phyloP scores from a whole-genome alignment of 805 yeast species.

The Yamadazyma nakazawae region DNA sequence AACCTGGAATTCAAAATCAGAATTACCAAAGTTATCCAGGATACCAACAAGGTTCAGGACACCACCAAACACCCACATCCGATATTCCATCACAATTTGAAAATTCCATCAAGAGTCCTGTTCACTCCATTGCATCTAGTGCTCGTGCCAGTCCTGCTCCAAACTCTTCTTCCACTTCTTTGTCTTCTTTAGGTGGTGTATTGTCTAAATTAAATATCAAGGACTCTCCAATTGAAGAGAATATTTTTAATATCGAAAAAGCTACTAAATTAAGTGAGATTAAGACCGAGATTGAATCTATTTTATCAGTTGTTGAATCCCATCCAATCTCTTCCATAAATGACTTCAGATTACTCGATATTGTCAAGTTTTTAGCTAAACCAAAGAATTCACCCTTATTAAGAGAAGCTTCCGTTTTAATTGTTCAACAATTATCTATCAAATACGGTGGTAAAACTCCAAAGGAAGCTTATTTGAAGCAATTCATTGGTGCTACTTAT shows the following conservation, averaged over 20 bases:
- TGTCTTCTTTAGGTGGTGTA: constrained; percentile 69
- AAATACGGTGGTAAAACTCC: constrained; percentile 68
- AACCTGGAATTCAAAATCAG: constrained; percentile 1
- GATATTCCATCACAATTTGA: not conserved
- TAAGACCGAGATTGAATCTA: constrained; percentile 49
- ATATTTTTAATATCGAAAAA: constrained; percentile 48
- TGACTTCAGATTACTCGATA: constrained; percentile 65
- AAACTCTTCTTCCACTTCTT: constrained; percentile 61
- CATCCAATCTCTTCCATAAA: constrained; percentile 40
- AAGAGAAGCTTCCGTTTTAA: constrained; percentile 72
- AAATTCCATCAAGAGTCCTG: constrained; percentile 16
- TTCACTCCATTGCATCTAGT: constrained; percentile 31
- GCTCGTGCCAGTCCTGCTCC: constrained; percentile 36
- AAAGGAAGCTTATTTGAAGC: constrained; percentile 68
- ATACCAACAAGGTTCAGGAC: constrained; percentile 5
- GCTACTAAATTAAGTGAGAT: constrained; percentile 54
- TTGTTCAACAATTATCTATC: constrained; percentile 56
- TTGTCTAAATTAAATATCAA: constrained; percentile 55
- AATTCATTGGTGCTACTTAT: constrained; percentile 58
- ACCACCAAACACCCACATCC: not conserved
- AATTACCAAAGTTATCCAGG: constrained; percentile 4
- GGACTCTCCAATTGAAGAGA: constrained; percentile 62
- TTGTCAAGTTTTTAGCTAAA: constrained; percentile 63
- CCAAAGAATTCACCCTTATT: constrained; percentile 70
- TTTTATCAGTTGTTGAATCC: constrained; percentile 52